Percentiles rank a stretch among this genome's conserved stretches.
Conservation (phyloP, 345 rosid genomes). For the Euphorbia tirucalli region DNA sequence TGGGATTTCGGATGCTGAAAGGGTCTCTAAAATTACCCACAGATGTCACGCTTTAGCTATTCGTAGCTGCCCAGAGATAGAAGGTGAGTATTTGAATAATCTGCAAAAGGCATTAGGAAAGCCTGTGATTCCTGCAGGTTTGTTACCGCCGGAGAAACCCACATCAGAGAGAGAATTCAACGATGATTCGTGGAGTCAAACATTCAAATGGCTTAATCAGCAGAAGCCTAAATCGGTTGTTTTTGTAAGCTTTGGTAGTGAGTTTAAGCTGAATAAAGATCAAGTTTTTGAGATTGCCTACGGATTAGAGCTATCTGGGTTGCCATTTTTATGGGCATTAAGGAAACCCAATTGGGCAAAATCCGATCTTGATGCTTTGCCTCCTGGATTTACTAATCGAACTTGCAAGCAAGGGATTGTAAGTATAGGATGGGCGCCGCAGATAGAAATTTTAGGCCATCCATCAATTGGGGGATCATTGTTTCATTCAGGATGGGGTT, state of each 20-base stretch:
- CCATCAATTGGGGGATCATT: constrained; percentile 21
- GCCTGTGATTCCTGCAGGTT: constrained; percentile 28
- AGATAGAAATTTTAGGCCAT: constrained; percentile 19
- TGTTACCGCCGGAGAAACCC: constrained; percentile 18
- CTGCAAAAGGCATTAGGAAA: background rate
- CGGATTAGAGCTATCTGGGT: constrained; percentile 28
- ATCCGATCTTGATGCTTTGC: constrained; percentile 19
- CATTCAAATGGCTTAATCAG: constrained; percentile 28
- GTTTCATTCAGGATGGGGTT: constrained; percentile 29
- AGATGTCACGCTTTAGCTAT: constrained; percentile 12
- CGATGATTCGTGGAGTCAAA: constrained; percentile 8
- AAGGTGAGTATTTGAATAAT: constrained; percentile 22
- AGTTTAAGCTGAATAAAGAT: constrained; percentile 26
- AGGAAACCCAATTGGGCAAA: constrained; percentile 29
- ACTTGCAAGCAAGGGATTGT: constrained; percentile 16
- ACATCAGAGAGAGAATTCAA: background rate
- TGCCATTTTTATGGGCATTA: constrained; percentile 36
- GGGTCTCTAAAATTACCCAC: background rate
- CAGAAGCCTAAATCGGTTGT: constrained; percentile 25
- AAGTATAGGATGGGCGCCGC: constrained; percentile 33
- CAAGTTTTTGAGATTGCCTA: constrained; percentile 28
- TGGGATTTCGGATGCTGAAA: constrained; percentile 5
- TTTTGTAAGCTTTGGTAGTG: constrained; percentile 34
- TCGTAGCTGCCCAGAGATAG: constrained; percentile 28
- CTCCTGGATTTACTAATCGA: constrained; percentile 14